Evolutionary conservation across 768 basidiomycete genomes (phyloP).

Genomic region (Pleurotus pulmonarius): DNA sequence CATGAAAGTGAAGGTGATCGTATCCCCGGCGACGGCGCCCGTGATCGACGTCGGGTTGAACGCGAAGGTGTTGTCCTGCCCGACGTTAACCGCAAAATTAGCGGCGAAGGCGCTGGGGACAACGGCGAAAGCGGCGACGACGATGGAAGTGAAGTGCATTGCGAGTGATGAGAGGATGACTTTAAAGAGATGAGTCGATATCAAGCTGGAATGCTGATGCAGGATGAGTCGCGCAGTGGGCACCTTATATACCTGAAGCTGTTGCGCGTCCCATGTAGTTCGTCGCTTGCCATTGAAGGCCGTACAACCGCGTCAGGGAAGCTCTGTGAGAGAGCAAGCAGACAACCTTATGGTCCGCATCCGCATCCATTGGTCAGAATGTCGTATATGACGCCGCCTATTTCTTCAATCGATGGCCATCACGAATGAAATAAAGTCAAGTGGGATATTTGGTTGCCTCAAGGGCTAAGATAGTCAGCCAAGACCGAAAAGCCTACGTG

Average conservation of each 20-base stretch:
- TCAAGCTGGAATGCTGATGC: constrained; percentile 2
- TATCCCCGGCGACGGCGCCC: constrained; percentile 3
- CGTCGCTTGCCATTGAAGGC: not conserved
- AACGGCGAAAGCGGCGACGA: constrained; percentile 1
- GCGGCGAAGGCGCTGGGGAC: not conserved
- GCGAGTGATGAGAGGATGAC: not conserved
- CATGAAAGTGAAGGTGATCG: constrained; percentile 4
- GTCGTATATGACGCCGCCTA: not conserved
- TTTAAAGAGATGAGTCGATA: not conserved
- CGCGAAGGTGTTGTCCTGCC: constrained; percentile 6
- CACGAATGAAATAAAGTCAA: not conserved
- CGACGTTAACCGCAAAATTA: constrained; percentile 2
- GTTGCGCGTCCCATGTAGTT: not conserved
- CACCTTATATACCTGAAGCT: constrained; percentile 2
- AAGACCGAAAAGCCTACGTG: not conserved
- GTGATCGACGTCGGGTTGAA: constrained; percentile 6
- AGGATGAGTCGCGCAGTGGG: not conserved
- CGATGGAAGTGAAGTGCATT: constrained; percentile 6
- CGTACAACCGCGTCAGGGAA: not conserved
- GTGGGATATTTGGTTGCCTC: not conserved
- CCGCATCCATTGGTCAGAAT: not conserved
- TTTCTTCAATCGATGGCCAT: not conserved
- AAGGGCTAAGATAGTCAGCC: not conserved
- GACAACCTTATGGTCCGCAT: not conserved
- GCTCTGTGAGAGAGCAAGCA: not conserved